Evolutionary conservation across 2,329 filamentous ascomycete genomes (phyloP), one percentile per base, ranked within the genome.

Genomic region (Macrophomina phaseolina): DNA sequence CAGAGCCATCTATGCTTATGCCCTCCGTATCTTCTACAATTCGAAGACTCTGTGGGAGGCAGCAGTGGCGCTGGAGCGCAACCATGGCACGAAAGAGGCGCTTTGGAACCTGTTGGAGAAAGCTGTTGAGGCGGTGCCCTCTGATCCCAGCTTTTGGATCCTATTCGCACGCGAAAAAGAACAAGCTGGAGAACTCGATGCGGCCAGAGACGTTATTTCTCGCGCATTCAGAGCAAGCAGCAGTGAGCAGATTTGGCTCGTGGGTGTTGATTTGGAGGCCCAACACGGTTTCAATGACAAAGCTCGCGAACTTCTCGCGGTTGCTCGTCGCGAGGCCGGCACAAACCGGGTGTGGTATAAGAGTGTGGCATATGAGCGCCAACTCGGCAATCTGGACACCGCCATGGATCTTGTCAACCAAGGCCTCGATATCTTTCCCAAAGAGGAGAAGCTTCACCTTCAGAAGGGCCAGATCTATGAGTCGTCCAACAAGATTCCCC

Each of bases 401-500:
- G 94, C 95, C 0, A 85, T 99, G 14, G 91, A 96, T 73, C 88
- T 99, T 11, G 92, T 92, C 51, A 92, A 94, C 68, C 90, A 96
- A 76, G 95, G 91, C 1, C 83, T 99, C 42, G 90, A 94, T 70
- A 86, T 92, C 9, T 99, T 97, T 81, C 94, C 95, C 0, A 87
- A 89, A 52, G 88, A 91, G 12, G 86, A 92, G 63, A 98, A 98
- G 80, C 85, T 99, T 30, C 97, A 94, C 90, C 97, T 98, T 91
- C 92, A 97, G 83, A 99, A 99, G 81, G 95, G 96, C 0, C 95
- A 99, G 76, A 95, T 98, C 69, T 99, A 99, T 83, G 91, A 97
- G 75, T 86, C 89, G 51, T 86, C 93, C 55, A 89, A 87, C 72
- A 93, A 93, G 80, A 81, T 91, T 14, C 89, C 91, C 0, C 91